Base-by-base conservation (phyloP, 768 basidiomycete genomes). In the Piloderma croceum region DNA sequence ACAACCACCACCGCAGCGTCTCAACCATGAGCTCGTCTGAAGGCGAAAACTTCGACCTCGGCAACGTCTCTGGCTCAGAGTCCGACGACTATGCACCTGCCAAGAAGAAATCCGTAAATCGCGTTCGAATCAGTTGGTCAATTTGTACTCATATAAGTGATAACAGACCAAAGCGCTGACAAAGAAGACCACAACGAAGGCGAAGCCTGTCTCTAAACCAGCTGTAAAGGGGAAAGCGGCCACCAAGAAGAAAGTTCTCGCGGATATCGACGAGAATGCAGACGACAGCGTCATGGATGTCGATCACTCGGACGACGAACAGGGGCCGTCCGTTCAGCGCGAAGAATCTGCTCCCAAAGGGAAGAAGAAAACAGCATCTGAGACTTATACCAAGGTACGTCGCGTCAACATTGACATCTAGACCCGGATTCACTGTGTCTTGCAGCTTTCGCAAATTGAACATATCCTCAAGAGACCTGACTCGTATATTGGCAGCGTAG, bases 401-500 rank as follows among this genome's bases (percentile, higher is more conserved):
- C 13, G 23, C 36, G 27, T 21, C 24, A 41, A 22, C 23, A 18
- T 32, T 10, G 21, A 13, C 2, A 12, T 7, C 24, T 25, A 13
- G 31, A 13, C 17, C n/a, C 19, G 17, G 25, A 31, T 44, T 43
- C 25, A 51, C 43, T 39, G 41, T 24, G 43, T 42, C 15, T 24
- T 41, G 17, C 50, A 99, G 94, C 77, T 98, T 36, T 79, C 90
- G 1, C 93, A 91, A 81, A 69, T 94, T 22, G 92, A 99, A 58
- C 96, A 98, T 52, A 89, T 91, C 56, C 68, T 97, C 52, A 81
- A 84, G 61, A 84, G 90, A 24, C 91, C 90, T 1, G 90, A 94
- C 61, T 86, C 89, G 0, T 99, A 98, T 63, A 97, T 99, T 45
- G 96, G 96, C 13, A 96, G 91, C 43, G 83, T 97, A 3, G 94